These are phyloP conservation scores for Ceratocystis cubensis DNA, from an alignment of 2,329 filamentous ascomycete species.

Conservation along the genomic window DNA sequence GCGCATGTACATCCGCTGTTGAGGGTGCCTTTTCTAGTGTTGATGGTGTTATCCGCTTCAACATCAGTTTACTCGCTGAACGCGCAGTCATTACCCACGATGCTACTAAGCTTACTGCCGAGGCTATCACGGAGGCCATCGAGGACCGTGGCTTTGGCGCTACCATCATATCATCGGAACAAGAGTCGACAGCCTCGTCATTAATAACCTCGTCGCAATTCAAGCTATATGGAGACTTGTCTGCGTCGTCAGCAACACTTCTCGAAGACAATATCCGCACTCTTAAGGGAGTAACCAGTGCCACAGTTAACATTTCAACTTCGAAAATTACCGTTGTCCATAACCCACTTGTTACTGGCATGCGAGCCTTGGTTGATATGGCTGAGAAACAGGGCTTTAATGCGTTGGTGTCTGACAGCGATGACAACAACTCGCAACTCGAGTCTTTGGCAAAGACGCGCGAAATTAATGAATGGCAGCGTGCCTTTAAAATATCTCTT, in stretches of 20 bases:
- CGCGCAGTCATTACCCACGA: slow-evolving; percentile 82
- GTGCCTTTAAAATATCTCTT: slow-evolving; percentile 64
- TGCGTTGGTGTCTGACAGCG: slow-evolving; percentile 75
- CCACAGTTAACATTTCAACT: slow-evolving; percentile 58
- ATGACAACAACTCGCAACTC: slow-evolving; percentile 93
- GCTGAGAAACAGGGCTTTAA: slow-evolving; percentile 79
- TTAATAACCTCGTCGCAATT: slow-evolving; percentile 55
- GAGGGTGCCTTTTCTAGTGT: slow-evolving; percentile 68
- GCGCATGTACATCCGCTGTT: slow-evolving; percentile 85
- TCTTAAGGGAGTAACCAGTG: slow-evolving; percentile 61
- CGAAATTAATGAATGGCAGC: slow-evolving; percentile 87
- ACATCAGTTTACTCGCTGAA: slow-evolving; percentile 88
- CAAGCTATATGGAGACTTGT: slow-evolving; percentile 68
- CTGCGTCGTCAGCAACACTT: slow-evolving; percentile 56
- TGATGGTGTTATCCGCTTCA: slow-evolving; percentile 74
- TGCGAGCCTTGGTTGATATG: slow-evolving; percentile 68
- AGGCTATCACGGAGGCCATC: slow-evolving; percentile 68
- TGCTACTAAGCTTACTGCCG: slow-evolving; percentile 52
- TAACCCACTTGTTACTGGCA: slow-evolving; percentile 56
- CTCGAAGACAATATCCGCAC: slow-evolving; percentile 57
- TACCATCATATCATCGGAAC: slow-evolving; percentile 61
- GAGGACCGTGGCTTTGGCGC: slow-evolving; percentile 87
- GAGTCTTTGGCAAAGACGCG: slow-evolving; percentile 93
- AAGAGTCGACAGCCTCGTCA: slow-evolving; percentile 42
- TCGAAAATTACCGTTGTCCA: slow-evolving; percentile 64